Percentiles rank a stretch among this genome's conserved stretches.
Conservation (phyloP, 305 asterid genomes). For the Petunia hybrid region DNA sequence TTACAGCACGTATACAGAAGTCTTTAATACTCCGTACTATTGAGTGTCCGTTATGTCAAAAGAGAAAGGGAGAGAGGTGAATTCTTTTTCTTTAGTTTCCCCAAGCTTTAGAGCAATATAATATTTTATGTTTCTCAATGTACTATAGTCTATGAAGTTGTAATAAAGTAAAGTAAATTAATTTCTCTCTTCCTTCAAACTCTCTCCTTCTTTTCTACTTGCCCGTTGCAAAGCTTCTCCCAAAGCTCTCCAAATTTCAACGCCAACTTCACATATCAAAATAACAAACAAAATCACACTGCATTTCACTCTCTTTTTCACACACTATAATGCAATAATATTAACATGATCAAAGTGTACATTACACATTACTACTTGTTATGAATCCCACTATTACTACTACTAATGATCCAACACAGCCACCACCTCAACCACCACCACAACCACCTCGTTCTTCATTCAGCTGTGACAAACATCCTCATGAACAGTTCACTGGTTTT, state of each 20-base stretch:
- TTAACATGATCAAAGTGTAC: conserved; percentile 64
- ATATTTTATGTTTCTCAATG: too few species aligned
- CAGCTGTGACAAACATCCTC: conserved; percentile 93
- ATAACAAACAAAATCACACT: too few species aligned
- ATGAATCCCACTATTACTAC: conserved; percentile 68
- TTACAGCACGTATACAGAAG: neutral
- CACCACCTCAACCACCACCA: conserved; percentile 67
- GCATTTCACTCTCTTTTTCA: neutral
- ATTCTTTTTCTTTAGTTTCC: neutral
- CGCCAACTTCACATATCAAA: too few species aligned
- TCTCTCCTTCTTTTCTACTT: conserved; percentile 31
- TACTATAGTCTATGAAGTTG: too few species aligned
- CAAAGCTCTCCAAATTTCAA: conserved; percentile 24
- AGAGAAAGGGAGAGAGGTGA: neutral
- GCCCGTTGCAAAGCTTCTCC: conserved; percentile 22
- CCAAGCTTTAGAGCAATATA: neutral
- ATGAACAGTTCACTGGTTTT: conserved; percentile 86
- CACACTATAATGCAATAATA: conserved; percentile 2
- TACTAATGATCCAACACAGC: conserved; percentile 52
- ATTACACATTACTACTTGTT: conserved; percentile 52
- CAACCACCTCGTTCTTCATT: conserved; percentile 95
- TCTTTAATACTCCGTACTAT: neutral
- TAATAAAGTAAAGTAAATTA: neutral
- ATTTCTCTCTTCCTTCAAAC: conserved; percentile 34
- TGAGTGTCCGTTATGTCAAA: neutral